A percentile compares a stretch with the other conserved stretches of the same genome.
These are phyloP conservation scores for Salicornia ramosissima DNA, from an alignment of 148 eudicot species.

Conservation along the genomic window DNA sequence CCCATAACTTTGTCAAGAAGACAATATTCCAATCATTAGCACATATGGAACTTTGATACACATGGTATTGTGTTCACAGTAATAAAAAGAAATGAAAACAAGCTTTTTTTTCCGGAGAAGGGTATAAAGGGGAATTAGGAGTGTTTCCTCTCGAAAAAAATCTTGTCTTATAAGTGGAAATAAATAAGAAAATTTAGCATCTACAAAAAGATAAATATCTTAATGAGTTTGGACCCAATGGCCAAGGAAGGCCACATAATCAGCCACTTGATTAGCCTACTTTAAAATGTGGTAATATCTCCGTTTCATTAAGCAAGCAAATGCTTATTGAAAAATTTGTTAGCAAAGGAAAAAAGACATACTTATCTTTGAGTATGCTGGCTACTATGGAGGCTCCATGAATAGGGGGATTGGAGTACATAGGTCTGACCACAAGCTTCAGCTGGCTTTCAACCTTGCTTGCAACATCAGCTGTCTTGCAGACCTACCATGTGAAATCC, in stretches of 20 bases:
- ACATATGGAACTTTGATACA: neutral
- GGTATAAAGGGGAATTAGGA: no score
- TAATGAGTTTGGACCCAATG: no score
- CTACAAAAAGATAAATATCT: no score
- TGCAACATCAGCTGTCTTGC: conserved; percentile 41
- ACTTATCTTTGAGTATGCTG: conserved; percentile 41
- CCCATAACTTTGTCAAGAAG: neutral
- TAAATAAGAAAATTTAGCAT: no score
- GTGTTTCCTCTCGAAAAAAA: neutral
- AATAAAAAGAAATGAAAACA: no score
- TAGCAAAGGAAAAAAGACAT: conserved; percentile 14
- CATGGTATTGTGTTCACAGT: neutral
- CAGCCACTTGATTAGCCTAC: no score
- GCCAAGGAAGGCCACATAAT: no score
- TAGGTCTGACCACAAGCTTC: conserved; percentile 49
- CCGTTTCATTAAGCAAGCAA: no score
- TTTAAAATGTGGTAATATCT: no score
- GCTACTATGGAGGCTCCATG: conserved; percentile 54
- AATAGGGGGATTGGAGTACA: conserved; percentile 47
- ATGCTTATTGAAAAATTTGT: neutral
- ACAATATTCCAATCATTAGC: neutral
- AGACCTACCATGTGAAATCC: conserved; percentile 26
- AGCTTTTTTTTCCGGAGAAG: no score
- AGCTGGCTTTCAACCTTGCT: conserved; percentile 48
- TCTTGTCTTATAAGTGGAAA: no score